These are phyloP conservation scores for Falciphora oryzae DNA, from an alignment of 2,329 filamentous ascomycete species.

Conservation along the genomic window DNA sequence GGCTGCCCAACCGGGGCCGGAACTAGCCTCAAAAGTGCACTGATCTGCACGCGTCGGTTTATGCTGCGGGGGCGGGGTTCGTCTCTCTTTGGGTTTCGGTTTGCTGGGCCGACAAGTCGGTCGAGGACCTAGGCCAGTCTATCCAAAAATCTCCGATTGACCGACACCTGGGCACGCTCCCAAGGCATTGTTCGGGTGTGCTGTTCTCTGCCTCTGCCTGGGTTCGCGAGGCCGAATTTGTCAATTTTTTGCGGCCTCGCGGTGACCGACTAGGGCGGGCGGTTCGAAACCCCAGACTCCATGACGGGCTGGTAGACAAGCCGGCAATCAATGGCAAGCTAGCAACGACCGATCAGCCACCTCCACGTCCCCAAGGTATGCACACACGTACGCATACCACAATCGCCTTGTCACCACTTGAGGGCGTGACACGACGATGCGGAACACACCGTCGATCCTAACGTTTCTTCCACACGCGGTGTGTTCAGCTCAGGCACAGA, in stretches of 20 bases:
- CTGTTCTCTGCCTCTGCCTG: background rate
- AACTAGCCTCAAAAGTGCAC: background rate
- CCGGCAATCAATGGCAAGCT: background rate
- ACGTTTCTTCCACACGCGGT: too few species aligned
- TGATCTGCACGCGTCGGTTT: background rate
- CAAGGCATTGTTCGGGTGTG: background rate
- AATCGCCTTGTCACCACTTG: too few species aligned
- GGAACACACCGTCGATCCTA: background rate
- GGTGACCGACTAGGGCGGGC: too few species aligned
- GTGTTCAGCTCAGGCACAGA: too few species aligned
- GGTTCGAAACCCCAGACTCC: too few species aligned
- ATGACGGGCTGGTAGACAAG: too few species aligned
- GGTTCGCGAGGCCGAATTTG: background rate
- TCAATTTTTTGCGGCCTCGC: background rate
- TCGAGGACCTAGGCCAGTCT: background rate
- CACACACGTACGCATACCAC: background rate
- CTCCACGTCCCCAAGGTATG: background rate
- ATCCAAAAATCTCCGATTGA: background rate
- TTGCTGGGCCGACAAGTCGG: background rate
- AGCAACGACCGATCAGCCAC: background rate
- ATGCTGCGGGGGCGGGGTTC: background rate
- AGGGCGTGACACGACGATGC: background rate
- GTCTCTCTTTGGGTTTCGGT: background rate
- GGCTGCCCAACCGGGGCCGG: background rate
- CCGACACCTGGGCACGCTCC: background rate